Base-by-base conservation (phyloP, 1,284 basidiomycete species). In the Coniferiporia weirii region DNA sequence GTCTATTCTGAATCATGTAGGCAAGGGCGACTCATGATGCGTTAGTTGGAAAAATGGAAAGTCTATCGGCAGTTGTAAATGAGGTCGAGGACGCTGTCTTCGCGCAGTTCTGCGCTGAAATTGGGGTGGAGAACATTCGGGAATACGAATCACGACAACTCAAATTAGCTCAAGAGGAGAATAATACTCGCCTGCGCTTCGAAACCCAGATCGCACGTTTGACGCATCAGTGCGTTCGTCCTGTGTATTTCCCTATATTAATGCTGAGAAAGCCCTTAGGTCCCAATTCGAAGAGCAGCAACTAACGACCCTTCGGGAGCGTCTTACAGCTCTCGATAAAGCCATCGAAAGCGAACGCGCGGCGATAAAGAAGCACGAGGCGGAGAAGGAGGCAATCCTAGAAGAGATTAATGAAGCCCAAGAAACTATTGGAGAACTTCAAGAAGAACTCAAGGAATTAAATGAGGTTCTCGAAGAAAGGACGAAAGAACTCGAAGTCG, bases 91-190 rank as follows among this genome's bases (percentile, higher is more conserved):
- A 95, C 66, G 76, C 74, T 1, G 76, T 97, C 19, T 99, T 97
- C 69, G 77, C 71, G 0, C 71, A 74, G 2, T 99, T 99, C 76
- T 98, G 96, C 71, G 70, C 72, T 40, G 81, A 84, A 59, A 95
- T 99, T 65, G 83, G 86, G 4, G 89, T 98, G 8, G 71, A 74
- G 36, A 87, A 89, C 73, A 95, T 99, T 63, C 86, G 96, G 47
- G 93, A 97, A 64, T 99, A 98, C 71, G 96, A 99, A 73, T 89
- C 93, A 69, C 84, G 91, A 17, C 95, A 98, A 68, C 79, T 98
- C 35, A 91, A 89, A 70, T 81, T 91, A 20, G 91, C 91, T 0
- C 85, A 93, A 69, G 88, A 91, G 66, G 93, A 95, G 71, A 91
- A 83, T 67, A 91, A 92, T 65, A 92, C 91, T 2, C 78, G 92